A percentile compares a stretch with the other conserved stretches of the same genome.
phyloP scores from a whole-genome alignment of 192 early-diverging fungal genomes.

The Linnemannia elongata region DNA sequence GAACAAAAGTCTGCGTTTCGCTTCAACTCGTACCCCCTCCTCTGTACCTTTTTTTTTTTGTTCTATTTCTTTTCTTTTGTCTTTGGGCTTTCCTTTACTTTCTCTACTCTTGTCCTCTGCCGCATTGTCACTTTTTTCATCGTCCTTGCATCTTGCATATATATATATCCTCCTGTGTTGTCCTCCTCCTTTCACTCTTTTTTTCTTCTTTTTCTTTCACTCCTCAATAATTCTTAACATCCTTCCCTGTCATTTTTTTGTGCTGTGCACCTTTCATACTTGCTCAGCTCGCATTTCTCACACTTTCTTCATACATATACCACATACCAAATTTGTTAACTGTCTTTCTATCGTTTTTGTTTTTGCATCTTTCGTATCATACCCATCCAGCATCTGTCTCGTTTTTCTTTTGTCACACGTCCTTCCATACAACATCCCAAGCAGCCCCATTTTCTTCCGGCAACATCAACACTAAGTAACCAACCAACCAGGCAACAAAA shows the following conservation, averaged over 20 bases:
- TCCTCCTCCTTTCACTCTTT: neutral
- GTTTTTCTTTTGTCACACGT: neutral
- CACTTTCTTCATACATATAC: neutral
- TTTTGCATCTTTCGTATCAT: neutral
- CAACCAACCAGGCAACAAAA: too few species aligned
- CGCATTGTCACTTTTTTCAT: neutral
- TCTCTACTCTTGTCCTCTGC: neutral
- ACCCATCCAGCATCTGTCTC: neutral
- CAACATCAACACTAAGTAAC: too few species aligned
- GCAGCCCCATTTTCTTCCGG: too few species aligned
- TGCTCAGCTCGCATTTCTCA: neutral
- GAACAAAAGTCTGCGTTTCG: neutral
- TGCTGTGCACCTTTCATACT: neutral
- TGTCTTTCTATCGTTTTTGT: neutral
- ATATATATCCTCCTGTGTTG: neutral
- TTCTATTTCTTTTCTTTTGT: neutral
- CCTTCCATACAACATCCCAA: too few species aligned
- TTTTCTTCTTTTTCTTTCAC: neutral
- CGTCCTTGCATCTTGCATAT: neutral
- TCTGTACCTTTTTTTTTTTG: neutral
- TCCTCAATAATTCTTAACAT: neutral
- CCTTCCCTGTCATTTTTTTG: neutral
- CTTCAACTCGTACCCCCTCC: neutral
- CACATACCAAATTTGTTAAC: neutral
- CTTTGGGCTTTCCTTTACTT: neutral